phyloP scores from a whole-genome alignment of 345 rosid genomes.

The Angophora floribunda region DNA sequence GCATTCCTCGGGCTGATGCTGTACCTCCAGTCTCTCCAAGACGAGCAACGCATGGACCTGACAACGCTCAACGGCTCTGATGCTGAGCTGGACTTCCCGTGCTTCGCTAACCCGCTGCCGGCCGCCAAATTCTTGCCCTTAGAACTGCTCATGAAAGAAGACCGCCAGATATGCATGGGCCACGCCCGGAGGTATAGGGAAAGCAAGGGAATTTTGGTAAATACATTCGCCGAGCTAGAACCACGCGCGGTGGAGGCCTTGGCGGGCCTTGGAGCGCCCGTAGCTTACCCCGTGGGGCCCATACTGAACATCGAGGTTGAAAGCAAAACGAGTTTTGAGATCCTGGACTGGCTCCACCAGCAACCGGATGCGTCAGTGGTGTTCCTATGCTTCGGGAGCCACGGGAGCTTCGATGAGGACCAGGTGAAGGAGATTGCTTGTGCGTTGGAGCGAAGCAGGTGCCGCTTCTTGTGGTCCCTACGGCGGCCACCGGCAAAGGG shows the following conservation, averaged over 20 bases:
- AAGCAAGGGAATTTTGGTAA: constrained; percentile 37
- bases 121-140: constrained; percentile 18
- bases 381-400: constrained; percentile 66
- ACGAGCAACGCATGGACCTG: background rate
- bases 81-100: constrained; percentile 13
- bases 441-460: background rate
- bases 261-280: background rate
- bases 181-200: constrained; percentile 1
- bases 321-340: background rate
- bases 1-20: constrained; percentile 10
- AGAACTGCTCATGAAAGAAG: background rate
- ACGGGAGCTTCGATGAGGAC: constrained; percentile 30
- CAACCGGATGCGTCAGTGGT: constrained; percentile 43
- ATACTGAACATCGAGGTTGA: constrained; percentile 12
- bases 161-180: accelerated
- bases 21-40: constrained; percentile 8
- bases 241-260: constrained; percentile 7
- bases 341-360: constrained; percentile 41
- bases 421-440: constrained; percentile 22
- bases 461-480: constrained; percentile 27
- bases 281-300: constrained; percentile 33
- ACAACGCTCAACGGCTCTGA: constrained; percentile 19
- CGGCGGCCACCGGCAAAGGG: constrained; percentile 6
- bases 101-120: constrained; percentile 15
- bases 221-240: constrained; percentile 37